Base-by-base conservation (phyloP, 257 asterid genomes). In the Solanum stenotomum region DNA sequence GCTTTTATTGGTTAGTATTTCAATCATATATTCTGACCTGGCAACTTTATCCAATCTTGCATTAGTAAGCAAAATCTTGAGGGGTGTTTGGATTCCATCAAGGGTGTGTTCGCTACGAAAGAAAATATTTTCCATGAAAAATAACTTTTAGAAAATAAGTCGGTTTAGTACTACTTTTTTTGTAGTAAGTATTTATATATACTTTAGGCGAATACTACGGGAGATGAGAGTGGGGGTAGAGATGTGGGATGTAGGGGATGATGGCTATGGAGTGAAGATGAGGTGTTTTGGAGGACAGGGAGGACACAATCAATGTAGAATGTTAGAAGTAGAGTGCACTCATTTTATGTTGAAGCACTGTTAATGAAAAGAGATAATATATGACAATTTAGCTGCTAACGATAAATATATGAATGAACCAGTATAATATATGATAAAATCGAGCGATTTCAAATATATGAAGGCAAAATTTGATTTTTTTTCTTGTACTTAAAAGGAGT, bases 201-300 rank as follows among this genome's bases (percentile, higher is more conserved):
- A 1, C 0, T 52, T 52, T 52, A 16, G 22, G 23, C 63, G 0
- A 0, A 52, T 16, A 52, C 63, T 20, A 52, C 2, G 2, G n/a
- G 63, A 52, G 10, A 16, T 52, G 63, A 52, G 63, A 52, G 63
- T 6, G 23, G 63, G 63, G 63, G 4, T 52, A 52, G n/a, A 0
- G 63, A 52, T 52, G n/a, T 52, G 63, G 63, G 63, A 52, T 52
- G 5, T 1, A 0, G 0, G 49, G 59, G 52, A 46, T 46, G 59
- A 46, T 1, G 59, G 59, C 7, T 46, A 46, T 46, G 59, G 59
- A 46, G 23, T 49, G 61, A 49, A 15, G 61, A 49, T 49, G 2
- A 0, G 56, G 6, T 49, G 61, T 16, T 0, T 49, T 49, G 63
- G 23, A 52, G 63, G 63, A 0, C 0, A 0, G 63, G 56, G 4